Conservation (phyloP, 352 stramenopile genomes). For the Thalassiosira exigua region DNA sequence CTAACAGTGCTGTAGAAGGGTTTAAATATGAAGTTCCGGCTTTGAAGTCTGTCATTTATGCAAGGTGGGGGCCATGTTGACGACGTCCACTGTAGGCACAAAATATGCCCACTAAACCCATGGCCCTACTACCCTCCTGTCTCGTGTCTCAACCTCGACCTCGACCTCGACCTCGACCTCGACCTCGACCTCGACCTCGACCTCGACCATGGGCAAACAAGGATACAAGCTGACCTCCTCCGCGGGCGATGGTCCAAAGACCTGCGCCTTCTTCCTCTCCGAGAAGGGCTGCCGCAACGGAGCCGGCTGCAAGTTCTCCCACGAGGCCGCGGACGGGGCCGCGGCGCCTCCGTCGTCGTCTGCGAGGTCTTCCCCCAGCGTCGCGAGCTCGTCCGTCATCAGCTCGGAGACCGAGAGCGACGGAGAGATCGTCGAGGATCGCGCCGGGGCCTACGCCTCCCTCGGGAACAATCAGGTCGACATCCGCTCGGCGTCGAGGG, state of each 20-base stretch:
- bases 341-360: background rate
- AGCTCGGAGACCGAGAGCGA: slow-evolving; percentile 76
- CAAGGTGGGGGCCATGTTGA: no score
- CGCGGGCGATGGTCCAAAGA: slow-evolving; percentile 40
- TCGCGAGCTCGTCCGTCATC: slow-evolving; percentile 59
- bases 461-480: slow-evolving; percentile 9
- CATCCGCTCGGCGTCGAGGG: background rate
- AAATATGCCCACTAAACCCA: no score
- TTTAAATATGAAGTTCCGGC: no score
- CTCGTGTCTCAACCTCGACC: no score
- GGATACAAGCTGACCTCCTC: slow-evolving; percentile 77
- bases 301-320: slow-evolving; percentile 84
- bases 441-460: slow-evolving; percentile 42
- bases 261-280: slow-evolving; percentile 85
- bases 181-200: no score
- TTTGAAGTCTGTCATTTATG: no score
- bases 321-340: slow-evolving; percentile 41
- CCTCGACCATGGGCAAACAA: slow-evolving; percentile 61
- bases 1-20: no score
- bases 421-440: slow-evolving; percentile 38
- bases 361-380: slow-evolving; percentile 6
- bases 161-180: no score
- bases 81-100: no score
- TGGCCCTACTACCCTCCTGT: no score
- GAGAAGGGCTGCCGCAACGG: slow-evolving; percentile 83